Conservation (phyloP, 129 eudicot species). For the Deinandra increscens region DNA sequence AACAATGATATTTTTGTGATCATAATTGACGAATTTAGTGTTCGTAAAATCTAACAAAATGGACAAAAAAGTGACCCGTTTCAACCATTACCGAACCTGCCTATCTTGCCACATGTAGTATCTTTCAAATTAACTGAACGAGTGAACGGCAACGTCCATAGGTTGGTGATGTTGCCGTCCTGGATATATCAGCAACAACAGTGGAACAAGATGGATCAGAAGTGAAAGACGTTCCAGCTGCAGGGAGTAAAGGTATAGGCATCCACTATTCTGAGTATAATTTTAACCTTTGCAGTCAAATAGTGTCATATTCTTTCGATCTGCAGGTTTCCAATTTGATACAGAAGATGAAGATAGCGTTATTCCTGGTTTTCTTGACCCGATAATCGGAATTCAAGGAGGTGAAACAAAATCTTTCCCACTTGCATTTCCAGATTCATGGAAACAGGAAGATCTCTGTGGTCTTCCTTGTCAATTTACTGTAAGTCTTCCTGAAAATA, state of each 20-base stretch:
- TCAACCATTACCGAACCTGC: neutral
- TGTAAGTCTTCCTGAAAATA: constrained; percentile 40
- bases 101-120: constrained; percentile 2
- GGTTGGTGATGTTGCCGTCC: constrained; percentile 91
- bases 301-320: neutral
- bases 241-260: constrained; percentile 83
- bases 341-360: constrained; percentile 88
- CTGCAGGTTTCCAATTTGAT: constrained; percentile 84
- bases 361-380: constrained; percentile 81
- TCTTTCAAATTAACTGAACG: constrained; percentile 6
- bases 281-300: neutral
- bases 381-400: constrained; percentile 70
- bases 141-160: constrained; percentile 29
- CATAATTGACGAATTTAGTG: neutral
- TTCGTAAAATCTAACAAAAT: neutral
- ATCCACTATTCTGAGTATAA: constrained; percentile 11
- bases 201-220: constrained; percentile 65
- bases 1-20: neutral
- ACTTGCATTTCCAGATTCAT: constrained; percentile 80
- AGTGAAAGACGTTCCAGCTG: constrained; percentile 79
- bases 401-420: constrained; percentile 94
- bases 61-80: neutral
- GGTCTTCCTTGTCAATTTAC: constrained; percentile 89
- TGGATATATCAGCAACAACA: constrained; percentile 92
- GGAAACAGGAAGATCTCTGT: constrained; percentile 92